A percentile compares a stretch with the other conserved stretches of the same genome.
phyloP scores from a whole-genome alignment of 179 eudicot genomes.

The Camellia oleifera region DNA sequence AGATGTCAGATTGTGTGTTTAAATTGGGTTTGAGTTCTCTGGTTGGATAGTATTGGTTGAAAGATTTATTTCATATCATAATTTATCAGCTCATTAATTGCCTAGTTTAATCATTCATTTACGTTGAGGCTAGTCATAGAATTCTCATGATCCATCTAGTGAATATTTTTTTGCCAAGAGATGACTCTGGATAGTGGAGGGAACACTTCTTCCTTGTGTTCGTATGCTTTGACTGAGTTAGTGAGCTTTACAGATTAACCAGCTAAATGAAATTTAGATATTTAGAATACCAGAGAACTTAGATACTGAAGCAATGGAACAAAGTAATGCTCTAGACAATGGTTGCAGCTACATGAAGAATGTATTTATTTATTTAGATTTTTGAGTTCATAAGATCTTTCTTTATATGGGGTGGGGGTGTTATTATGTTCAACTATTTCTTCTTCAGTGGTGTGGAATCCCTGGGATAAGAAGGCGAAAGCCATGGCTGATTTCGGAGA shows the following conservation, averaged over 20 bases:
- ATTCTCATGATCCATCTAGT: background rate
- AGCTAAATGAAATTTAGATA: background rate
- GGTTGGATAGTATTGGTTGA: background rate
- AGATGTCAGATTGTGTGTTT: background rate
- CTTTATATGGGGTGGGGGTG: background rate
- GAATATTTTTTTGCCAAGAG: background rate
- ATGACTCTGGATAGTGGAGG: background rate
- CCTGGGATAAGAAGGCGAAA: constrained; percentile 98
- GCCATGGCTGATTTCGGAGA: constrained; percentile 90
- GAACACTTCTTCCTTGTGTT: background rate
- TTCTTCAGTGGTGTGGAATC: constrained; percentile 90
- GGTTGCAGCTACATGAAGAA: background rate
- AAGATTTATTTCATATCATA: background rate
- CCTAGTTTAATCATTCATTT: background rate
- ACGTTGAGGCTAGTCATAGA: constrained; percentile 3
- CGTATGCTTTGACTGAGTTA: background rate
- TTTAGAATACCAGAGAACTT: background rate
- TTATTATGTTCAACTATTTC: background rate
- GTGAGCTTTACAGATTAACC: background rate
- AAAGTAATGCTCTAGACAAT: background rate
- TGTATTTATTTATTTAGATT: background rate
- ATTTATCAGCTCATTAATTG: background rate
- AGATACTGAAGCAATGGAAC: background rate
- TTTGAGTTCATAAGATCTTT: background rate
- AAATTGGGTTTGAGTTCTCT: background rate